A percentile compares a stretch with the other conserved stretches of the same genome.
phyloP scores from a whole-genome alignment of 257 asterid genomes.

The Penstemon barbatus region DNA sequence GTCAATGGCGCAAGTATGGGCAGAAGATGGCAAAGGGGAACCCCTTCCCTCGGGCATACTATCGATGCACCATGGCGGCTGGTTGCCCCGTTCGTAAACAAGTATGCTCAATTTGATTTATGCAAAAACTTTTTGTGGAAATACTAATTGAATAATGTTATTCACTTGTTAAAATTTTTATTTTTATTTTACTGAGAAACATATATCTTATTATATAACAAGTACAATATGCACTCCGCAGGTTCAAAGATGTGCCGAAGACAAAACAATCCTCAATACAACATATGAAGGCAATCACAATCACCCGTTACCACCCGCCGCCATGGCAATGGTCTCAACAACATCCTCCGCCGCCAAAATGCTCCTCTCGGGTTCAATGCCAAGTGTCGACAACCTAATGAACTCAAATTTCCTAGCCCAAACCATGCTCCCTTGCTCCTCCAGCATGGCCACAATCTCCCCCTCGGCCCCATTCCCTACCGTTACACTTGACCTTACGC shows the following conservation, averaged over 20 bases:
- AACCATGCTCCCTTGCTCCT: slow-evolving; percentile 81
- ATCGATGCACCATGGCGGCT: slow-evolving; percentile 94
- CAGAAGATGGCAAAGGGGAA: slow-evolving; percentile 98
- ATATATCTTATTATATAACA: background rate
- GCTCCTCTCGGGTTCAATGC: slow-evolving; percentile 93
- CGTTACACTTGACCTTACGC: slow-evolving; percentile 90
- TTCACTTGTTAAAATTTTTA: too few species aligned
- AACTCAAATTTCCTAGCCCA: slow-evolving; percentile 78
- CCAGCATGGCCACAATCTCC: slow-evolving; percentile 89
- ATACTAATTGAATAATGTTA: background rate
- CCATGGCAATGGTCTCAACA: slow-evolving; percentile 93
- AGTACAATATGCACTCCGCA: slow-evolving; percentile 1
- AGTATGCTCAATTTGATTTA: slow-evolving; percentile 38
- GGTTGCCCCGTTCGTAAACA: slow-evolving; percentile 97
- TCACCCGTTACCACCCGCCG: slow-evolving; percentile 95
- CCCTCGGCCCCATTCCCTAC: slow-evolving; percentile 96
- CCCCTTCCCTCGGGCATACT: slow-evolving; percentile 96
- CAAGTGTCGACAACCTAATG: slow-evolving; percentile 77
- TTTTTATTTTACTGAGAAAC: background rate
- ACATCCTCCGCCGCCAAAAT: slow-evolving; percentile 92
- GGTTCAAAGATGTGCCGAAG: slow-evolving; percentile 97
- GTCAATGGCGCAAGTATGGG: slow-evolving; percentile 98
- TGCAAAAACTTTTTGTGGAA: background rate
- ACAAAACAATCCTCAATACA: slow-evolving; percentile 66
- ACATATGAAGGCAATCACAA: slow-evolving; percentile 95